phyloP scores from a whole-genome alignment of 345 rosid species.

The Durio zibethinus region DNA sequence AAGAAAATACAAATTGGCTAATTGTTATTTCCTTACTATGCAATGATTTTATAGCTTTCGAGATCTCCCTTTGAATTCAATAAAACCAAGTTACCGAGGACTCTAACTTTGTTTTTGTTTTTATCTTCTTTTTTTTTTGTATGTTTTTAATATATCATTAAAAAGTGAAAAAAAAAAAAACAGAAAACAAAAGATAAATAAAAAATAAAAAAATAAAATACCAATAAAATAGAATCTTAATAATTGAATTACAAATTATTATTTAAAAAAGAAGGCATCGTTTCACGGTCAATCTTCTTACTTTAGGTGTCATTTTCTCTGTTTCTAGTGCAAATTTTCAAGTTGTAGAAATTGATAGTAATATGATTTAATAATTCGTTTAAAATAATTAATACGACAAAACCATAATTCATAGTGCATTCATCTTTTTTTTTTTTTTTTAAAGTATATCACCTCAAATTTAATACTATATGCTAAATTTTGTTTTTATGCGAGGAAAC shows the following conservation, averaged over 20 bases:
- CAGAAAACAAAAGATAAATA: no score
- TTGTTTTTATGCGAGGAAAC: neutral
- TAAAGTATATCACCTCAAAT: neutral
- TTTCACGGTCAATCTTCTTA: neutral
- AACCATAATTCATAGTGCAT: no score
- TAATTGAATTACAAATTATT: neutral
- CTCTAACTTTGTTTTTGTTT: no score
- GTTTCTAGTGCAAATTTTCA: neutral
- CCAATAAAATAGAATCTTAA: no score
- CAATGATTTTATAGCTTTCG: neutral
- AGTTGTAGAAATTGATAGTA: neutral
- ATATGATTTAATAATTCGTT: neutral
- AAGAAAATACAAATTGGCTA: constrained; percentile 19
- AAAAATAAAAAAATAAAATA: no score
- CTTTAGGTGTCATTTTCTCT: neutral
- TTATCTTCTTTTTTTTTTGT: no score
- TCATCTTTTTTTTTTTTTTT: neutral
- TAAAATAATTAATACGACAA: no score
- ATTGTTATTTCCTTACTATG: constrained; percentile 13
- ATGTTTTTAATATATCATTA: no score
- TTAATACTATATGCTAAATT: neutral
- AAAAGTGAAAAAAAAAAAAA: no score
- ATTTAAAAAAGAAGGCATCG: neutral
- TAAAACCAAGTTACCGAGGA: neutral
- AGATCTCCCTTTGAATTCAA: constrained; percentile 3